phyloP scores from a whole-genome alignment of 495 filamentous ascomycete genomes.

The Saxispiralis lemnorum region DNA sequence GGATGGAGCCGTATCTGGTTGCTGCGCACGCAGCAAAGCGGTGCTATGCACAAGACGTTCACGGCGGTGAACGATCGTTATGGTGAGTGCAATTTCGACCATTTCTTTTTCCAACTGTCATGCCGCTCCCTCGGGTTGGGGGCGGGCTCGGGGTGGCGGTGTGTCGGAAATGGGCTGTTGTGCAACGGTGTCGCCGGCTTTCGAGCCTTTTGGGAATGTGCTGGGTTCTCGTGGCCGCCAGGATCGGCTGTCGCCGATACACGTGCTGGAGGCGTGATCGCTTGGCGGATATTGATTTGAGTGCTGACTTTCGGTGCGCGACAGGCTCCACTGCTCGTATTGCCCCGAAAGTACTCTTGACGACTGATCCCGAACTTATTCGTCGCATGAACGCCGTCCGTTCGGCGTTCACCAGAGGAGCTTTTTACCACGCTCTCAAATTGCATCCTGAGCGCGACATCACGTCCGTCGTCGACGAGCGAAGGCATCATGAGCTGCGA shows the following conservation, averaged over 20 bases:
- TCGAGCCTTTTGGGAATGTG: no score
- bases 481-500: conserved; percentile 24
- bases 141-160: no score
- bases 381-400: conserved; percentile 24
- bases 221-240: no score
- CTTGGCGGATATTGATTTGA: neutral
- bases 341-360: conserved; percentile 27
- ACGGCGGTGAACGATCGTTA: conserved; percentile 16
- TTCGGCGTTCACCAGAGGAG: conserved; percentile 24
- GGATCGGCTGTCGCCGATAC: no score
- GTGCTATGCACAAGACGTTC: conserved; percentile 19
- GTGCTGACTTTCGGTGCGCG: conserved; percentile 2
- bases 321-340: conserved; percentile 28
- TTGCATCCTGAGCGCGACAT: conserved; percentile 28
- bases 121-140: no score
- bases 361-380: conserved; percentile 28
- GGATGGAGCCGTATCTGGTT: conserved; percentile 19
- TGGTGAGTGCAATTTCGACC: conserved; percentile 8
- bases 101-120: no score
- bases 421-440: conserved; percentile 27
- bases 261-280: no score
- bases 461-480: conserved; percentile 24
- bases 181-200: no score
- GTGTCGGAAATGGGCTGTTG: no score
- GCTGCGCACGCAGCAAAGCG: conserved; percentile 11